Evolutionary conservation across 495 filamentous ascomycete species (phyloP).

Genomic region (Daldinia grandis): DNA sequence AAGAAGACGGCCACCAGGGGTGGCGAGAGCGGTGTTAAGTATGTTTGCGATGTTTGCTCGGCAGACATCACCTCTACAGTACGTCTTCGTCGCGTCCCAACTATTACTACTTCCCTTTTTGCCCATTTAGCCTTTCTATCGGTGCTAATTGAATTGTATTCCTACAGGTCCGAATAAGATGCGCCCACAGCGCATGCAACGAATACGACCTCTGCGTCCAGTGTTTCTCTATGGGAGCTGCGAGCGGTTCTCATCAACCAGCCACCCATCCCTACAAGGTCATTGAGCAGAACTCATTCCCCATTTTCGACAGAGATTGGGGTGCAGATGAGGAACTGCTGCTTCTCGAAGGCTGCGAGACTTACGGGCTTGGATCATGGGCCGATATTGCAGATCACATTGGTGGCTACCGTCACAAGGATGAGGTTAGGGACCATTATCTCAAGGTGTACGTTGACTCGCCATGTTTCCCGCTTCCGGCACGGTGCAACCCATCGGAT

Average conservation of each 20-base stretch:
- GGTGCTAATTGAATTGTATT: background rate
- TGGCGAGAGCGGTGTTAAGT: constrained; percentile 92
- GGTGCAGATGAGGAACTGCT: constrained; percentile 95
- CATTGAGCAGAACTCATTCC: constrained; percentile 97
- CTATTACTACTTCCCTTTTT: background rate
- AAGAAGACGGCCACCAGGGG: constrained; percentile 92
- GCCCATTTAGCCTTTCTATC: background rate
- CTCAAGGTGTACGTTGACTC: constrained; percentile 86
- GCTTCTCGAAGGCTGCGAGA: constrained; percentile 94
- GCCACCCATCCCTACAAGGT: constrained; percentile 86
- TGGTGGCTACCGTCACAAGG: constrained; percentile 90
- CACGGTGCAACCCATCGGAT: constrained; percentile 82
- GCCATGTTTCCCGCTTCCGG: constrained; percentile 82
- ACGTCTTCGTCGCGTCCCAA: constrained; percentile 31
- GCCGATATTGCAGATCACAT: constrained; percentile 98
- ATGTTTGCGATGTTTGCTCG: constrained; percentile 94
- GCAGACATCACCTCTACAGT: constrained; percentile 96
- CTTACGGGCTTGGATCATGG: constrained; percentile 96
- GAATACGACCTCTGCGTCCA: constrained; percentile 98
- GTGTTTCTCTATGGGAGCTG: constrained; percentile 84
- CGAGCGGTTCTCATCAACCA: constrained; percentile 83
- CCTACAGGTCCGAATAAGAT: constrained; percentile 88
- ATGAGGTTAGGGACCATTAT: constrained; percentile 95
- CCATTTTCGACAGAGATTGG: constrained; percentile 95
- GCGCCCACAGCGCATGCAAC: constrained; percentile 79